These are phyloP conservation scores for Cladophialophora exuberans DNA, from an alignment of 2,329 filamentous ascomycete genomes.

Conservation along the genomic window DNA sequence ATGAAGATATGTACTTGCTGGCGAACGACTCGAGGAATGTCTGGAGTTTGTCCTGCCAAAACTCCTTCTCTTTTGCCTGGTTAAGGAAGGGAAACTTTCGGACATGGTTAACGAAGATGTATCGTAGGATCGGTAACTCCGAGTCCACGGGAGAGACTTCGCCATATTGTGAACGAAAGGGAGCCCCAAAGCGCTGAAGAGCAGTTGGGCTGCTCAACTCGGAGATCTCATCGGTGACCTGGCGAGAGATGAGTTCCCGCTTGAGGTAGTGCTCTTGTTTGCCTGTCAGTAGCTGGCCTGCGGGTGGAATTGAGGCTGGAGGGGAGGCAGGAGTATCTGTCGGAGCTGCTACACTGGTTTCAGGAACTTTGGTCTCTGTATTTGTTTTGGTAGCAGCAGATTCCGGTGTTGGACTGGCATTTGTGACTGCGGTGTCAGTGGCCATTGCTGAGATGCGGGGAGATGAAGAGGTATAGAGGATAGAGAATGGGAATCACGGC, in stretches of 20 bases:
- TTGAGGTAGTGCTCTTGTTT: constrained; percentile 99
- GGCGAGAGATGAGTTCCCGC: constrained; percentile 86
- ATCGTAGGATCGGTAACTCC: constrained; percentile 88
- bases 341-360: constrained; percentile 9
- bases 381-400: constrained; percentile 5
- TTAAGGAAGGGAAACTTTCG: constrained; percentile 98
- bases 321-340: constrained; percentile 2
- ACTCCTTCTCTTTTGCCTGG: constrained; percentile 96
- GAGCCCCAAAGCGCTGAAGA: constrained; percentile 90
- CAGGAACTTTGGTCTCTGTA: constrained; percentile 18
- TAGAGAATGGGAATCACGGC: neutral
- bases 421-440: constrained; percentile 1
- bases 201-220: constrained; percentile 95
- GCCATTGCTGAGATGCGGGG: constrained; percentile 4
- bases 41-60: constrained; percentile 98
- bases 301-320: constrained; percentile 43
- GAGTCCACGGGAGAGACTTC: constrained; percentile 93
- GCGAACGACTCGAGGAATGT: constrained; percentile 96
- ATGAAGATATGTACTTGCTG: constrained; percentile 94
- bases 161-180: constrained; percentile 88
- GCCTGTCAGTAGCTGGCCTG: constrained; percentile 73
- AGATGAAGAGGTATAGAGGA: neutral
- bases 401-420: neutral
- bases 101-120: constrained; percentile 97
- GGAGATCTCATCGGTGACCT: constrained; percentile 86